Conservation (phyloP, 2,329 filamentous ascomycete species). For the Calonectria leucothoes region DNA sequence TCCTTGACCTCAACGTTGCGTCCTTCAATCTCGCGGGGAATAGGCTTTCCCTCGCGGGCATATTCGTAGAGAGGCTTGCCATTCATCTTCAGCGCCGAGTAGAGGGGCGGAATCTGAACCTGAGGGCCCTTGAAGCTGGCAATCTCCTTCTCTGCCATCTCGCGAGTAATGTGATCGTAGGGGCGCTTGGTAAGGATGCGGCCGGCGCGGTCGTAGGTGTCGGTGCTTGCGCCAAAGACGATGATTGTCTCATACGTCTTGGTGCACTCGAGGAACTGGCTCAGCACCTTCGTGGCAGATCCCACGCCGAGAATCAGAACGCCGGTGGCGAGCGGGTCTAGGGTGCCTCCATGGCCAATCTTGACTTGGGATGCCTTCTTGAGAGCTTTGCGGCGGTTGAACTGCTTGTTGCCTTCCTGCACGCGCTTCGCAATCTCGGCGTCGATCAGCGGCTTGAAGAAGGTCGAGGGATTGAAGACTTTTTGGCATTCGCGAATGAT, state of each 20-base stretch:
- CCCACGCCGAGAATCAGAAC: conserved; percentile 92
- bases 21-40: conserved; percentile 86
- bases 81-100: conserved; percentile 91
- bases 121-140: conserved; percentile 82
- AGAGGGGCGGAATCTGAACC: conserved; percentile 91
- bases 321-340: conserved; percentile 94
- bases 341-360: conserved; percentile 94
- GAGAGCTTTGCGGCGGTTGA: conserved; percentile 66
- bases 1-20: conserved; percentile 82
- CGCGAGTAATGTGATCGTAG: conserved; percentile 85
- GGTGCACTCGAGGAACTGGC: conserved; percentile 84
- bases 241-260: conserved; percentile 94
- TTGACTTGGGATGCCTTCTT: conserved; percentile 80
- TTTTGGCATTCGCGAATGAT: conserved; percentile 89
- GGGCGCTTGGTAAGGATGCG: conserved; percentile 81
- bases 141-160: conserved; percentile 82
- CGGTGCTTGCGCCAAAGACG: conserved; percentile 91
- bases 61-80: conserved; percentile 98
- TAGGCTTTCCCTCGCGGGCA: conserved; percentile 86
- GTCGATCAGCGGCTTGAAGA: conserved; percentile 83
- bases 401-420: conserved; percentile 68
- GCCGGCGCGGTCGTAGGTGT: conserved; percentile 89
- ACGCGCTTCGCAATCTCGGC: conserved; percentile 67
- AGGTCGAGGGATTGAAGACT: conserved; percentile 82
- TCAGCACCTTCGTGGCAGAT: conserved; percentile 84